Conservation (phyloP, 768 basidiomycete species). For the Rhodotorula graminis region DNA sequence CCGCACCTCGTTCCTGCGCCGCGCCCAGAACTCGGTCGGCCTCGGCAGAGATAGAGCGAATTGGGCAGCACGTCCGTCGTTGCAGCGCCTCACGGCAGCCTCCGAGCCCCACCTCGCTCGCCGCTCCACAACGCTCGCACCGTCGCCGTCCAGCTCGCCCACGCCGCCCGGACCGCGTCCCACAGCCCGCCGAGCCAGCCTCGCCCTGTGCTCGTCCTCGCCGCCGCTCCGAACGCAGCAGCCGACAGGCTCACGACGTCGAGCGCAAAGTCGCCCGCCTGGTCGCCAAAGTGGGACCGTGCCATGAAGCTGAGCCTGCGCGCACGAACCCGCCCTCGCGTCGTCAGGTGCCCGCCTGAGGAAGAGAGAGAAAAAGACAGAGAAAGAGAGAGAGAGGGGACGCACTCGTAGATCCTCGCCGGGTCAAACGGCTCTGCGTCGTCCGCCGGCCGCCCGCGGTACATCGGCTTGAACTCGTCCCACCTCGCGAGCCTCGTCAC, state of each 20-base stretch:
- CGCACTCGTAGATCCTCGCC: constrained; percentile 34
- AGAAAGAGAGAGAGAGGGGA: neutral
- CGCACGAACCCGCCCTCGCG: no score
- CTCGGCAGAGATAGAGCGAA: no score
- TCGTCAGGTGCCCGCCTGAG: neutral
- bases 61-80: no score
- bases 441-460: constrained; percentile 30
- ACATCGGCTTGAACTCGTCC: constrained; percentile 37
- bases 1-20: constrained; percentile 89
- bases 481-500: constrained; percentile 21
- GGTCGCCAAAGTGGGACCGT: constrained; percentile 39
- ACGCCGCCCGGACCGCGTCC: neutral
- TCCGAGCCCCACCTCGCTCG: neutral
- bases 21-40: constrained; percentile 80
- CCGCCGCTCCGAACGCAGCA: neutral
- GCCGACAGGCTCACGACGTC: constrained; percentile 18
- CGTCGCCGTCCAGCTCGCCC: neutral
- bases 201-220: neutral
- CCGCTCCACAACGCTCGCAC: neutral
- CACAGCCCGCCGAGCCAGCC: neutral
- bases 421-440: constrained; percentile 39
- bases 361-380: neutral
- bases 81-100: neutral
- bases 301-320: constrained; percentile 41
- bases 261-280: constrained; percentile 38